Percentiles rank a stretch among this genome's conserved stretches.
Conservation (phyloP, 208 protist genomes). For the Acanthamoeba lenticulata region DNA sequence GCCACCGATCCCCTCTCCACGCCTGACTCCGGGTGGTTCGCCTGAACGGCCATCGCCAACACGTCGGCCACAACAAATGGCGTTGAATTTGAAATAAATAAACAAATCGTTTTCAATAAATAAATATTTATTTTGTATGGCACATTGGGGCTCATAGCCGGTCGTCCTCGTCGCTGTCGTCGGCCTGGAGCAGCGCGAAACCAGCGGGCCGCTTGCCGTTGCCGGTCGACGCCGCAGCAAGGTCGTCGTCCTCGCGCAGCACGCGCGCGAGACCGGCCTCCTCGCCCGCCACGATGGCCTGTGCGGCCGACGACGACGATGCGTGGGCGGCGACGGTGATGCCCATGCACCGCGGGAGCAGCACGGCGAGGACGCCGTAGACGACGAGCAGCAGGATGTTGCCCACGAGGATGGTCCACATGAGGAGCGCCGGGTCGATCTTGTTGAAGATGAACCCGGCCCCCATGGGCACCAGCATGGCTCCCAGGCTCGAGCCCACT, state of each 20-base stretch:
- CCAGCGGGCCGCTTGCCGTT: background rate
- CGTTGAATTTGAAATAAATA: background rate
- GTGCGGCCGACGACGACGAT: background rate
- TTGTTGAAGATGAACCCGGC: conserved; percentile 15
- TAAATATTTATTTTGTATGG: background rate
- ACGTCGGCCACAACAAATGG: no score
- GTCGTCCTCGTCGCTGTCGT: background rate
- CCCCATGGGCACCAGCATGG: background rate
- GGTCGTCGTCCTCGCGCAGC: background rate
- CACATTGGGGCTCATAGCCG: background rate
- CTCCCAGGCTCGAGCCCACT: conserved; percentile 1
- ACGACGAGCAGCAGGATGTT: background rate
- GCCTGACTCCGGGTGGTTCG: background rate
- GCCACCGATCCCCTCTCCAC: background rate
- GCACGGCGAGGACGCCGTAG: background rate
- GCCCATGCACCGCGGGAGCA: conserved; percentile 1
- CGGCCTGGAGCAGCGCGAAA: background rate
- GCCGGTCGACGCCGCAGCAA: background rate
- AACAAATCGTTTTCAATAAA: background rate
- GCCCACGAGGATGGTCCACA: conserved; percentile 7
- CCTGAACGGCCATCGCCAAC: no score
- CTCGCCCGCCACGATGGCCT: background rate
- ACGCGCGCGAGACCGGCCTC: background rate
- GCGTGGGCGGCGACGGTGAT: background rate
- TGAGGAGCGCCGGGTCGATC: background rate